Conservation (phyloP, 2,329 filamentous ascomycete genomes). For the Verticillium isaacii region DNA sequence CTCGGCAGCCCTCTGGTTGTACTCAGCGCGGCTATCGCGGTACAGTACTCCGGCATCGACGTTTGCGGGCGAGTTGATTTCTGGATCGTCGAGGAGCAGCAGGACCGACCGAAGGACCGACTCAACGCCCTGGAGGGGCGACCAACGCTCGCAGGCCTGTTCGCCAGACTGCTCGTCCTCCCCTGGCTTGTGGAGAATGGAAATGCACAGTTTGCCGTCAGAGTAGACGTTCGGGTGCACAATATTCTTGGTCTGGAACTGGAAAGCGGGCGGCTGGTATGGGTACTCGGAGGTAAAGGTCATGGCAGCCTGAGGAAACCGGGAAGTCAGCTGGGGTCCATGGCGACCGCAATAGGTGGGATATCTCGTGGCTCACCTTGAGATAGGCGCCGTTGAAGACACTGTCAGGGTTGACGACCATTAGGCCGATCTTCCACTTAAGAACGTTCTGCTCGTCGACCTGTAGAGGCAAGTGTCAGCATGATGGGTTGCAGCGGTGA, state of each 20-base stretch:
- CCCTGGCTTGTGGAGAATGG: constrained; percentile 87
- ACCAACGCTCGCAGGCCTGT: constrained; percentile 86
- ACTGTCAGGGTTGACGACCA: constrained; percentile 89
- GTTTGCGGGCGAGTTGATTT: constrained; percentile 90
- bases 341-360: background rate
- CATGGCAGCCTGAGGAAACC: constrained; percentile 64
- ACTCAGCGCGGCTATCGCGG: constrained; percentile 65
- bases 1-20: constrained; percentile 64
- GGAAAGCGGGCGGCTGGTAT: constrained; percentile 82
- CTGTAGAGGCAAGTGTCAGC: constrained; percentile 33
- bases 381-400: constrained; percentile 92
- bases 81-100: constrained; percentile 86
- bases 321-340: background rate
- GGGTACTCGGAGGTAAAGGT: constrained; percentile 86
- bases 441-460: constrained; percentile 79
- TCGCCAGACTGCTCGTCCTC: constrained; percentile 93
- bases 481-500: background rate
- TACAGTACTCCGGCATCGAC: constrained; percentile 88
- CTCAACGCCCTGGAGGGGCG: constrained; percentile 88
- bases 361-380: constrained; percentile 40
- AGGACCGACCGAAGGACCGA: constrained; percentile 91
- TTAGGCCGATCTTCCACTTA: constrained; percentile 81
- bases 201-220: constrained; percentile 90
- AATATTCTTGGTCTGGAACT: constrained; percentile 69
- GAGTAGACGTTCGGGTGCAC: constrained; percentile 93